Evolutionary conservation across 768 basidiomycete genomes (phyloP), one percentile per base, ranked within the genome.

Genomic region (Neoboletus subvelutipes): DNA sequence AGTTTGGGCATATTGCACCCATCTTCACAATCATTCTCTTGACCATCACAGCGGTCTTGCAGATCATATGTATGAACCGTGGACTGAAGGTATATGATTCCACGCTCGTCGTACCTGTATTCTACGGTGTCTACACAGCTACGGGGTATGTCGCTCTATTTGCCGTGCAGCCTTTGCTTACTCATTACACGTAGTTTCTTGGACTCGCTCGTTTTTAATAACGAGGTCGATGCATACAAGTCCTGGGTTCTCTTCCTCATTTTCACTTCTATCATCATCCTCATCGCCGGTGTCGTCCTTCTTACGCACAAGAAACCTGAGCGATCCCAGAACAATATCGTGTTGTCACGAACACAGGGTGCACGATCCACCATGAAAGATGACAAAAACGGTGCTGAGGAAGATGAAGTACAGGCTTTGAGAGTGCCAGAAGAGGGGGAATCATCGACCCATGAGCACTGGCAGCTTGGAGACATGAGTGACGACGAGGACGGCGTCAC

Each of bases 271-370:
- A 95, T 98, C 63, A 73, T 85, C 43, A 80, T 97, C 42, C 86
- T 98, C 53, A 88, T 98, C 45, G 84, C 82, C 0, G 95, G 96
- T 11, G 96, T 98, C 50, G 88, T 95, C n/a, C 83, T 98, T 1
- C 78, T 98, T 26, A 95, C 94, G 4, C 86, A 91, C 75, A 95
- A 98, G 77, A 94, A 95, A 65, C 88, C 92, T 0, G 89, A 91
- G 69, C 75, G 65, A 57, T 65, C 66, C 18, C 57, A 62, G 58
- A 64, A 63, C 57, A 66, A 67, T 57, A 66, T 63, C 39, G 70
- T 66, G 10, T 67, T 70, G 22, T 68, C 68, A 33, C 57, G 65
- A 26, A 47, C 67, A 28, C 49, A 60, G 20, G 60, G 62, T 53
- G 41, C 62, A 33, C 73, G 71, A 58, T 67, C 67, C 34, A 64